These are phyloP conservation scores for Dispira simplex DNA, from an alignment of 192 early-diverging fungal genomes.

Conservation along the genomic window DNA sequence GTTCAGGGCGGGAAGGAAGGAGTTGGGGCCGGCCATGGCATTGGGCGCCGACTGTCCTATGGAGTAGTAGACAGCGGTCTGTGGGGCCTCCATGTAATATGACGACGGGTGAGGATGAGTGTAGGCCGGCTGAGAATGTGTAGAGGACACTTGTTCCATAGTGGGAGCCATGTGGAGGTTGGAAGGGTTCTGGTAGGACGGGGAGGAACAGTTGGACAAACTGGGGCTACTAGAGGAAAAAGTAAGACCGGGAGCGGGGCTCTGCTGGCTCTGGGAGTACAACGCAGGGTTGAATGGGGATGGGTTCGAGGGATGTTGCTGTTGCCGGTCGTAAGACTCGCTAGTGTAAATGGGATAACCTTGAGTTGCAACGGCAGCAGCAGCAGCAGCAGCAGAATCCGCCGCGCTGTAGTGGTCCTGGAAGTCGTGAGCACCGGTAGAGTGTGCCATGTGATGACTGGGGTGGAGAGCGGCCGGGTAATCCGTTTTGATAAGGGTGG, in stretches of 20 bases:
- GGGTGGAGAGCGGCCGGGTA: neutral
- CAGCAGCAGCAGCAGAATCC: neutral
- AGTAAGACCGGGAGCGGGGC: constrained; percentile 1
- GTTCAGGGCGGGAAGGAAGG: constrained; percentile 4
- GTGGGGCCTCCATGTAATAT: constrained; percentile 1
- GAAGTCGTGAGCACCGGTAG: neutral
- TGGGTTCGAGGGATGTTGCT: neutral
- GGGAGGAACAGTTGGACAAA: constrained; percentile 9
- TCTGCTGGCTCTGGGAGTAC: neutral
- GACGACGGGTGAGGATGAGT: neutral
- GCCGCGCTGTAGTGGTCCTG: neutral
- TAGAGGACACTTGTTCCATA: neutral
- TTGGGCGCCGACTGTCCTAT: constrained; percentile 1
- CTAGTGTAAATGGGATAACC: constrained; percentile 3
- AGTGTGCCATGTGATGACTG: no score
- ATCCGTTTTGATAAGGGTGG: neutral
- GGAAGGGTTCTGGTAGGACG: constrained; percentile 2
- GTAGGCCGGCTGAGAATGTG: neutral
- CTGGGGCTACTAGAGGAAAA: constrained; percentile 7
- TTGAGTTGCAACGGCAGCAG: neutral
- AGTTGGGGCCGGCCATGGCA: constrained; percentile 6
- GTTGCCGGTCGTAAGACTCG: neutral
- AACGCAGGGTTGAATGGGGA: neutral
- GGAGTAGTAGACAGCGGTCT: constrained; percentile 1
- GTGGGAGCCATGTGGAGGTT: neutral